Conservation (phyloP, 176 grass and related monocot species). For the sorghum (Sorghum bicolor) region Sorghum_bicolor_NCBIv3 NC_012873.2:61904001-61904500, state of each 20-base stretch:
- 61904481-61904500: conserved; percentile 56
- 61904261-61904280: neutral
- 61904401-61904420: conserved; percentile 99
- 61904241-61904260: neutral
- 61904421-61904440: conserved; percentile 37
- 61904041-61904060: conserved; percentile 33
- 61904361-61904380: conserved; percentile 98
- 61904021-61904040: conserved; percentile 14
- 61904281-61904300: neutral
- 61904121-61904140: conserved; percentile 33
- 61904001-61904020: conserved; percentile 13
- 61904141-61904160: conserved; percentile 1
- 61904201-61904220: conserved; percentile 11
- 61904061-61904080: conserved; percentile 40
- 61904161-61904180: conserved; percentile 12
- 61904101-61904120: conserved; percentile 22
- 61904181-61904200: conserved; percentile 34
- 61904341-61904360: conserved; percentile 98
- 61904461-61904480: conserved; percentile 12
- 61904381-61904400: conserved; percentile 99
- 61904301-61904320: conserved; percentile 61
- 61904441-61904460: conserved; percentile 16
- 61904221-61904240: conserved; percentile 11
- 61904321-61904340: conserved; percentile 69
- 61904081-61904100: conserved; percentile 38